Percentiles rank a stretch among this genome's conserved stretches.
Conservation (phyloP, 805 yeast species). For the Candida stauntonica region DNA sequence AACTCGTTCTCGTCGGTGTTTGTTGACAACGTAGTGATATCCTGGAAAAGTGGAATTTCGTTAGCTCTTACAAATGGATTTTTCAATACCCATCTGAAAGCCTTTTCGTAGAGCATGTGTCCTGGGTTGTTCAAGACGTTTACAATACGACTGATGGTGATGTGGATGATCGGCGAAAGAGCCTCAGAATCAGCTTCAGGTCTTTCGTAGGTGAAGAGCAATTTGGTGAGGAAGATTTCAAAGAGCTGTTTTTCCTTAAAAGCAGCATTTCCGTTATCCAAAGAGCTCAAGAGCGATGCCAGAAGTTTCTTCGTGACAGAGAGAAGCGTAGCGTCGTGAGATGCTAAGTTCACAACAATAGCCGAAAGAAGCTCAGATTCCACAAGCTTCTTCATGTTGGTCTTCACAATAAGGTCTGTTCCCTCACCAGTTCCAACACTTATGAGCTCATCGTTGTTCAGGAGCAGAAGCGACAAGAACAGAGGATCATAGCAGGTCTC, state of each 20-base stretch:
- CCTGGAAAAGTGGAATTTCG: conserved; percentile 42
- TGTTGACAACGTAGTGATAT: conserved; percentile 25
- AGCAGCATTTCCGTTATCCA: conserved; percentile 36
- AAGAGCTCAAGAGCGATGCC: conserved; percentile 38
- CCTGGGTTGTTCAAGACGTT: conserved; percentile 64
- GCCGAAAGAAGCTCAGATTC: conserved; percentile 53
- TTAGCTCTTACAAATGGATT: conserved; percentile 34
- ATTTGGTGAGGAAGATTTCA: conserved; percentile 46
- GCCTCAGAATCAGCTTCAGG: conserved; percentile 14
- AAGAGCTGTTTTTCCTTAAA: conserved; percentile 56
- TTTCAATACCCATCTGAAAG: conserved; percentile 57
- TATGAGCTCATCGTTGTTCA: conserved; percentile 65
- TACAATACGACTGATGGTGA: conserved; percentile 49
- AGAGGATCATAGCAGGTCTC: conserved; percentile 57
- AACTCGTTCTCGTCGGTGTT: conserved; percentile 39
- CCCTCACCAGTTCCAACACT: conserved; percentile 30
- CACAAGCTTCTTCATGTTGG: conserved; percentile 53
- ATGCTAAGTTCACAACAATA: conserved; percentile 43
- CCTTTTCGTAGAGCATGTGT: conserved; percentile 69
- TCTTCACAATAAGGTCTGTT: conserved; percentile 24
- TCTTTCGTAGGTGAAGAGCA: conserved; percentile 31
- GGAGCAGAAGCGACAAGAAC: conserved; percentile 55
- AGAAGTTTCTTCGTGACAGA: conserved; percentile 42
- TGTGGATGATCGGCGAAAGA: conserved; percentile 48
- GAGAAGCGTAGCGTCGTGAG: conserved; percentile 26